These are phyloP conservation scores for Ophiostoma ips DNA, from an alignment of 2,329 filamentous ascomycete species.

Conservation along the genomic window DNA sequence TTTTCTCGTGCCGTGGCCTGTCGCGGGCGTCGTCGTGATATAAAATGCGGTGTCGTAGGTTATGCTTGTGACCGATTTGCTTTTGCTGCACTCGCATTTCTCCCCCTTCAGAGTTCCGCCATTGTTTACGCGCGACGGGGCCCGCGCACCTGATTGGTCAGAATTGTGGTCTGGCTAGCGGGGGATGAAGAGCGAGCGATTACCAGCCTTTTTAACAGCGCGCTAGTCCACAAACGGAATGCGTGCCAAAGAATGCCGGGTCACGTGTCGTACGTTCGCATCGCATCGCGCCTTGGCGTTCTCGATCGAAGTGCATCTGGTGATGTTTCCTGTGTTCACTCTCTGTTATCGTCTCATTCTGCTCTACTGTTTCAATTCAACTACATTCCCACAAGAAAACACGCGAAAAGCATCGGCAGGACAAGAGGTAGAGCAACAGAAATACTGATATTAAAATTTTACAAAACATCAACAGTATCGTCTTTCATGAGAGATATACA, in stretches of 20 bases:
- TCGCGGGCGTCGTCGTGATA: neutral
- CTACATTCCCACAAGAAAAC: too few relatives aligned
- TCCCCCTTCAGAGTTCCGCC: neutral
- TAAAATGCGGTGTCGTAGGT: neutral
- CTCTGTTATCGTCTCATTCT: too few relatives aligned
- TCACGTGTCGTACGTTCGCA: neutral
- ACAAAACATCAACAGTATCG: too few relatives aligned
- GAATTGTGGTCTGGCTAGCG: neutral
- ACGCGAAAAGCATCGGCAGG: too few relatives aligned
- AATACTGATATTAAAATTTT: too few relatives aligned
- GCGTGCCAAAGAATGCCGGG: neutral
- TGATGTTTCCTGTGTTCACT: too few relatives aligned
- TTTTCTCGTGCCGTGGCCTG: neutral
- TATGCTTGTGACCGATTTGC: neutral
- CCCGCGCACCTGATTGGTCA: neutral
- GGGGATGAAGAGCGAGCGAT: neutral
- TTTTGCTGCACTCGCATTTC: neutral
- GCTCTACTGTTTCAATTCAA: too few relatives aligned
- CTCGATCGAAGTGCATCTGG: too few relatives aligned
- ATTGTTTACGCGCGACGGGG: constrained; percentile 2
- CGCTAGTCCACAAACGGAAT: neutral
- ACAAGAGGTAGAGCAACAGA: too few relatives aligned
- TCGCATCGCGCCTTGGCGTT: neutral
- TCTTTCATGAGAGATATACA: neutral
- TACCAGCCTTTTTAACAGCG: neutral